phyloP scores from a whole-genome alignment of 495 filamentous ascomycete genomes.

The Xylaria curta region DNA sequence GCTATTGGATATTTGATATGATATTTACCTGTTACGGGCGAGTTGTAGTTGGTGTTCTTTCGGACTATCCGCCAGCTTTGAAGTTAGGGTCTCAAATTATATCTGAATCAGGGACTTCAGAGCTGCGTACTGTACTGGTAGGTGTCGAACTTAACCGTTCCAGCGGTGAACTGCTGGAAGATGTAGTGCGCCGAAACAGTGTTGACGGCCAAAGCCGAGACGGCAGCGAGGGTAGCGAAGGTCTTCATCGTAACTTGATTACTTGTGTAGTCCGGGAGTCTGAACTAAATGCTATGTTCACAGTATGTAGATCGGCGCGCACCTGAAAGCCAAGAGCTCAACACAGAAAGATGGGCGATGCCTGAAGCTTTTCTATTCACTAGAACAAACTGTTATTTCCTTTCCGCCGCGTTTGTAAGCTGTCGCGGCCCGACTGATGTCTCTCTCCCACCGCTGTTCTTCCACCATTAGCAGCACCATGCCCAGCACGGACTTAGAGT shows the following conservation, averaged over 20 bases:
- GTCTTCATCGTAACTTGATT: constrained; percentile 33
- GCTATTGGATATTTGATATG: neutral
- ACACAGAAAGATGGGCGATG: neutral
- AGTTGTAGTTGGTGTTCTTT: constrained; percentile 58
- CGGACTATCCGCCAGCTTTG: constrained; percentile 39
- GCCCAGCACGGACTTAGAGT: constrained; percentile 15
- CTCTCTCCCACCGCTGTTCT: constrained; percentile 23
- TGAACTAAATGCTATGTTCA: constrained; percentile 15
- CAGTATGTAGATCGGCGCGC: constrained; percentile 27
- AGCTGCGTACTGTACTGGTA: constrained; percentile 40
- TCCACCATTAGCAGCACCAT: constrained; percentile 26
- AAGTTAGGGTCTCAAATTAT: neutral
- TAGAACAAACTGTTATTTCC: neutral
- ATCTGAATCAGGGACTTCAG: neutral
- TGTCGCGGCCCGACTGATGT: constrained; percentile 27
- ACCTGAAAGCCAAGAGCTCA: neutral
- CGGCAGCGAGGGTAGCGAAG: constrained; percentile 35
- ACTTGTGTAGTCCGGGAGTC: constrained; percentile 5
- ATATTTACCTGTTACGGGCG: constrained; percentile 51
- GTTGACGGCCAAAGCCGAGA: constrained; percentile 34
- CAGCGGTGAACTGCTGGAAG: constrained; percentile 38
- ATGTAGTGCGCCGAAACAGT: constrained; percentile 41
- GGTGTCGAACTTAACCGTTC: constrained; percentile 30
- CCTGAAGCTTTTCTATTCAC: constrained; percentile 15
- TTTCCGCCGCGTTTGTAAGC: constrained; percentile 17